phyloP scores from a whole-genome alignment of 768 basidiomycete species.

The Mycena belliarum region DNA sequence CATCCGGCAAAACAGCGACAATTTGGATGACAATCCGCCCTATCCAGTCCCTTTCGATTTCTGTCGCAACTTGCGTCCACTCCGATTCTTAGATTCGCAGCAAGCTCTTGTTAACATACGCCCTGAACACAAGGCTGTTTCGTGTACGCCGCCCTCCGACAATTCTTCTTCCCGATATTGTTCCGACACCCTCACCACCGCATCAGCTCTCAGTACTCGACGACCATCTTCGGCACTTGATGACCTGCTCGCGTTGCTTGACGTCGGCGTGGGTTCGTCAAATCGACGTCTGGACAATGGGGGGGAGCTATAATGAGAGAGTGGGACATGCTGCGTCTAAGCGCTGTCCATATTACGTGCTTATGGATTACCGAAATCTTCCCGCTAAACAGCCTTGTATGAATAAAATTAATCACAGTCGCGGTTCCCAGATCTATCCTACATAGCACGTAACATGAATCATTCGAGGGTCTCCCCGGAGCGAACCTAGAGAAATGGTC shows the following conservation, averaged over 20 bases:
- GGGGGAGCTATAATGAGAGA: background rate
- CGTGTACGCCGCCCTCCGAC: background rate
- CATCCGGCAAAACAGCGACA: background rate
- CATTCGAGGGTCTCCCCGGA: constrained; percentile 50
- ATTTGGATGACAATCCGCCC: background rate
- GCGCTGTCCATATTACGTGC: too few species aligned
- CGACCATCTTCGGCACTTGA: background rate
- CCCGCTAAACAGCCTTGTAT: background rate
- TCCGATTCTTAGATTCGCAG: background rate
- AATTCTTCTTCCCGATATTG: background rate
- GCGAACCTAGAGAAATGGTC: constrained; percentile 30
- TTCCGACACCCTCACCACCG: background rate
- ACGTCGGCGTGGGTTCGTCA: background rate
- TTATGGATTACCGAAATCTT: too few species aligned
- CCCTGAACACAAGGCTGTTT: background rate
- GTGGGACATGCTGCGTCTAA: too few species aligned
- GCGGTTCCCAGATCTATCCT: background rate
- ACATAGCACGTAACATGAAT: constrained; percentile 13
- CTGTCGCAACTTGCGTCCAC: background rate
- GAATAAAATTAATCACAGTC: constrained; percentile 7
- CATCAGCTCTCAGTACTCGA: background rate
- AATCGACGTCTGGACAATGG: background rate
- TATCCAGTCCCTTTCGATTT: background rate
- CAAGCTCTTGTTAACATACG: background rate
- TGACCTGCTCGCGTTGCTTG: background rate